Percentiles rank a stretch among this genome's conserved stretches.
phyloP scores from a whole-genome alignment of 768 basidiomycete genomes.

The Phylloporus arenicola region DNA sequence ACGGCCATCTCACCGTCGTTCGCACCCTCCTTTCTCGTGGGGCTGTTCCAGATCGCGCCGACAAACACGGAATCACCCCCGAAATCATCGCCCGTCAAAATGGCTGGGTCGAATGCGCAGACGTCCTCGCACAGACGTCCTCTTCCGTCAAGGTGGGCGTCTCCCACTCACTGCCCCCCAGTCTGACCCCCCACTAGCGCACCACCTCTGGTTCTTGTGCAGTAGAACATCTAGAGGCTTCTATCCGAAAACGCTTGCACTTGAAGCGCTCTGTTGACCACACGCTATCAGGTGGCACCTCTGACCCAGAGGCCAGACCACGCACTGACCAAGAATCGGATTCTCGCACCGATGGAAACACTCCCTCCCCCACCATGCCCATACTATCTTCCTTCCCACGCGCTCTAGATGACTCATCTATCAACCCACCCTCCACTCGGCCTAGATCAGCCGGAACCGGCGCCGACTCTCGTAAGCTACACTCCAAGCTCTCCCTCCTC shows the following conservation, averaged over 20 bases:
- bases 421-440: slow-evolving; percentile 38
- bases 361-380: slow-evolving; percentile 12
- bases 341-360: slow-evolving; percentile 1
- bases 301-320: slow-evolving; percentile 26
- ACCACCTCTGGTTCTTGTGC: slow-evolving; percentile 17
- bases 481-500: slow-evolving; percentile 69
- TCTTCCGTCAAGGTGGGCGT: slow-evolving; percentile 51
- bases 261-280: slow-evolving; percentile 80
- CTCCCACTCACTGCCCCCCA: slow-evolving; percentile 19
- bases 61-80: slow-evolving; percentile 90
- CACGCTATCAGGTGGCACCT: slow-evolving; percentile 40
- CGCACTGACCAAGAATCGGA: slow-evolving; percentile 14
- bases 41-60: slow-evolving; percentile 72
- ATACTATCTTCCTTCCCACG: slow-evolving; percentile 49
- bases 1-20: slow-evolving; percentile 79
- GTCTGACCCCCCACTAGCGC: slow-evolving; percentile 11
- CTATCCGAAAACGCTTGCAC: slow-evolving; percentile 47
- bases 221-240: slow-evolving; percentile 27
- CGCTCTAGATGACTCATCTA: slow-evolving; percentile 34
- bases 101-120: slow-evolving; percentile 75
- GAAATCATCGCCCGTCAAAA: slow-evolving; percentile 77
- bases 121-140: slow-evolving; percentile 63
- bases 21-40: slow-evolving; percentile 78
- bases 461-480: slow-evolving; percentile 52
- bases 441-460: slow-evolving; percentile 72